Evolutionary conservation across 805 yeast species (phyloP), one percentile per base, ranked within the genome.

Genomic region (Pichia phayaonensis): DNA sequence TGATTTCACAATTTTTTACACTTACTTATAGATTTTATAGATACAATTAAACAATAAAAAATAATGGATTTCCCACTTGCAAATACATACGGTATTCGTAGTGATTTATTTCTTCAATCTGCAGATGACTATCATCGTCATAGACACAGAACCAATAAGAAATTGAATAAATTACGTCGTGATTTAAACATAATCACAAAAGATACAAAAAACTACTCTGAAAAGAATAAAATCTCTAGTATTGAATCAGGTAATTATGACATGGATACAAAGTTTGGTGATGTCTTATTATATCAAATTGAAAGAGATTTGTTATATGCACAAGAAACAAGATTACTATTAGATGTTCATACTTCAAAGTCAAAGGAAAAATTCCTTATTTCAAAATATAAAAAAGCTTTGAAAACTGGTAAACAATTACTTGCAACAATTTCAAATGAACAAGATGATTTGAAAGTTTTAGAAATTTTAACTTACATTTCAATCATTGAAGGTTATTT

Each of bases 251-350:
- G 72, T 8, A 76, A 79, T 50, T 83, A 83, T 55, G 73, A 67
- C 5, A 54, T 64, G 21, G 79, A 86, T 58, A 63, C 66, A 13
- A 69, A 75, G 54, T 79, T 69, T 61, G 92, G 83, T 34, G 71
- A 74, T 40, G 67, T 89, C 24, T 65, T 80, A n/a, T 69, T 90
- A 23, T 71, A 80, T 51, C 75, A 76, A n/a, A 81, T 85, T 1
- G 98, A 94, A 66, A 77, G 96, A 61, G 86, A 88, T 57, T 70
- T 82, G 61, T 72, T 88, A 29, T 79, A 75, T 57, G 84, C 90
- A 1, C 74, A 80, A 63, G 90, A 84, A 64, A 72, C 81, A 48
- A 77, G 78, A 53, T 67, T 76, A 12, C 65, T 75, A 45, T 65
- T 80, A 53, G 87, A 80, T 54, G 73, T 80, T 40, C 76, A 77